phyloP scores from a whole-genome alignment of 495 filamentous ascomycete genomes.

The Tuber magnatum region DNA sequence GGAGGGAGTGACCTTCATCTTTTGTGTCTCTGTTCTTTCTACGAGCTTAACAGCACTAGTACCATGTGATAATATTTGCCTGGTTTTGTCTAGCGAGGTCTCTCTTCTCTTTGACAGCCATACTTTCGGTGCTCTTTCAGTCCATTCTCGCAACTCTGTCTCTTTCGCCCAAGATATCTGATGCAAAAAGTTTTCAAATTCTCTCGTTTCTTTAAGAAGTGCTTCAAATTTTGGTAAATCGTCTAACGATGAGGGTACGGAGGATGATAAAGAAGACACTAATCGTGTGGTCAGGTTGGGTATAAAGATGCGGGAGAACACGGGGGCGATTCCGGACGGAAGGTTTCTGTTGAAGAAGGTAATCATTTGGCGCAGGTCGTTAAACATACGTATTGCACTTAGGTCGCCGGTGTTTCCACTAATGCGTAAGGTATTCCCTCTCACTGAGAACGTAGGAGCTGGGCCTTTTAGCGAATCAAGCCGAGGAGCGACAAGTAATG shows the following conservation, averaged over 20 bases:
- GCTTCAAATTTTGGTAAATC: conserved; percentile 63
- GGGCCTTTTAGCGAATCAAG: conserved; percentile 36
- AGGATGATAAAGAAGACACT: conserved; percentile 66
- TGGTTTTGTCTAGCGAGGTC: conserved; percentile 62
- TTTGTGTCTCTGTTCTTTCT: conserved; percentile 77
- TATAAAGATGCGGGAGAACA: conserved; percentile 61
- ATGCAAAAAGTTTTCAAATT: conserved; percentile 59
- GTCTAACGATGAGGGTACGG: conserved; percentile 64
- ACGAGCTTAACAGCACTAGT: conserved; percentile 58
- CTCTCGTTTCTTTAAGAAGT: conserved; percentile 52
- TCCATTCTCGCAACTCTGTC: conserved; percentile 69
- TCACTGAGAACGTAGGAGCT: conserved; percentile 37
- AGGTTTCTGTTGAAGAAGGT: conserved; percentile 58
- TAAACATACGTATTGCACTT: conserved; percentile 45
- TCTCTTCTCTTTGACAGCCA: conserved; percentile 85
- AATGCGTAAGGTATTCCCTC: conserved; percentile 45
- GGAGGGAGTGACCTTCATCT: conserved; percentile 50
- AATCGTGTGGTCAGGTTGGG: conserved; percentile 58
- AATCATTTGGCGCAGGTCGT: conserved; percentile 57
- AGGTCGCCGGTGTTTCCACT: conserved; percentile 44
- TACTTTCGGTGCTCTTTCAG: conserved; percentile 63
- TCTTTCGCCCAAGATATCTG: conserved; percentile 60
- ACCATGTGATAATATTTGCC: conserved; percentile 59
- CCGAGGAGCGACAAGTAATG: conserved; percentile 48
- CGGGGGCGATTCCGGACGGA: conserved; percentile 55